These are phyloP conservation scores for Rhizopogon vinicolor DNA, from an alignment of 768 basidiomycete genomes.

Conservation along the genomic window DNA sequence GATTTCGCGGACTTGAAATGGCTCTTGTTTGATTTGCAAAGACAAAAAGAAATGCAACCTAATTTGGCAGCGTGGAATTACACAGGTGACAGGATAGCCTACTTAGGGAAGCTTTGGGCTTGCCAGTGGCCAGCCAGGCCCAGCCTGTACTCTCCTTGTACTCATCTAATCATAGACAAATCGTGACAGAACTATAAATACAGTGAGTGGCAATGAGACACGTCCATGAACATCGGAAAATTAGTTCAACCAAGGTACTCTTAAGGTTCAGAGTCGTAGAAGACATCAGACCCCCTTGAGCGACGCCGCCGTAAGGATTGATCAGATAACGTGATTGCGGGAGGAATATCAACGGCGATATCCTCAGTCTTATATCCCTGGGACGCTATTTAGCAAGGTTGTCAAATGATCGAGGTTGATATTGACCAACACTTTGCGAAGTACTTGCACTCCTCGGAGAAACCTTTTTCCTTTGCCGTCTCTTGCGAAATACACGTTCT, in stretches of 20 bases:
- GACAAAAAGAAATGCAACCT: conserved; percentile 3
- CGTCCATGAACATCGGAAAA: background rate
- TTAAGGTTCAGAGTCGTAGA: conserved; percentile 25
- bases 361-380: conserved; percentile 25
- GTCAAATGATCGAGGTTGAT: background rate
- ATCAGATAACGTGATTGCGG: conserved; percentile 21
- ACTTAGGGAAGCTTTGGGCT: background rate
- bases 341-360: conserved; percentile 23
- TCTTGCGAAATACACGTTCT: conserved; percentile 10
- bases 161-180: conserved; percentile 7
- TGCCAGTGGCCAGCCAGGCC: no score
- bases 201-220: background rate
- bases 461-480: conserved; percentile 14
- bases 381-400: background rate
- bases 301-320: conserved; percentile 41
- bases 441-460: conserved; percentile 13
- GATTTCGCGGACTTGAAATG: background rate
- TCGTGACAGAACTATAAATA: conserved; percentile 18
- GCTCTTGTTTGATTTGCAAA: background rate
- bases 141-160: conserved; percentile 5
- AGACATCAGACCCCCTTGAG: conserved; percentile 33
- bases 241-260: background rate
- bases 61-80: conserved; percentile 1
- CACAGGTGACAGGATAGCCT: conserved; percentile 11
- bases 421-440: conserved; percentile 17